These are phyloP conservation scores for Grosmannia serpens DNA, from an alignment of 2,329 filamentous ascomycete species.

Conservation along the genomic window DNA sequence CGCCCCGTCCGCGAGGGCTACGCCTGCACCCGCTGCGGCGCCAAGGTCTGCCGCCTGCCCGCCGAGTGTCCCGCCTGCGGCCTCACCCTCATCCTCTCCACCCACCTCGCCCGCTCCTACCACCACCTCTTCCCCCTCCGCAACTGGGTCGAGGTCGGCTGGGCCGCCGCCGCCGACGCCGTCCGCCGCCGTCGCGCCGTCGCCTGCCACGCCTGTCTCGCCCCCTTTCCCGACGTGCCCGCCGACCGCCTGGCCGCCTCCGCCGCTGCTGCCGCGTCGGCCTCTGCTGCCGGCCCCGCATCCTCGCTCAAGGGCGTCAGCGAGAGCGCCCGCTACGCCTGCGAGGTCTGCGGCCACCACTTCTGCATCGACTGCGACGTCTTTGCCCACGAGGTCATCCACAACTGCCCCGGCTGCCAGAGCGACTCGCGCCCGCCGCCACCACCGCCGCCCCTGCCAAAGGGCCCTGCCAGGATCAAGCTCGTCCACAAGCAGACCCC, in stretches of 20 bases:
- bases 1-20: constrained; percentile 76
- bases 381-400: constrained; percentile 84
- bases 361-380: constrained; percentile 98
- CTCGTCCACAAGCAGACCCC: neutral
- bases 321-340: constrained; percentile 81
- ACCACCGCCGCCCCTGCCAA: neutral
- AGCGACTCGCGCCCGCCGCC: constrained; percentile 28
- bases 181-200: constrained; percentile 12
- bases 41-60: constrained; percentile 82
- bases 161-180: constrained; percentile 55
- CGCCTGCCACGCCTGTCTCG: constrained; percentile 70
- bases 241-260: constrained; percentile 5
- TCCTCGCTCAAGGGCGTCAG: constrained; percentile 37
- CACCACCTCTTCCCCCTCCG: constrained; percentile 83
- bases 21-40: constrained; percentile 74
- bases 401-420: constrained; percentile 91
- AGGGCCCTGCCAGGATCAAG: neutral
- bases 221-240: constrained; percentile 50
- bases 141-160: constrained; percentile 85
- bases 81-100: constrained; percentile 86
- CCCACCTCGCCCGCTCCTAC: constrained; percentile 84
- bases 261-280: constrained; percentile 13
- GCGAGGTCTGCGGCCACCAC: constrained; percentile 73
- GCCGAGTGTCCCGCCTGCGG: constrained; percentile 86
- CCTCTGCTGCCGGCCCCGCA: constrained; percentile 2